These are phyloP conservation scores for Lolium rigidum DNA, from an alignment of 176 grass and related monocot genomes.

Conservation along the genomic window DNA sequence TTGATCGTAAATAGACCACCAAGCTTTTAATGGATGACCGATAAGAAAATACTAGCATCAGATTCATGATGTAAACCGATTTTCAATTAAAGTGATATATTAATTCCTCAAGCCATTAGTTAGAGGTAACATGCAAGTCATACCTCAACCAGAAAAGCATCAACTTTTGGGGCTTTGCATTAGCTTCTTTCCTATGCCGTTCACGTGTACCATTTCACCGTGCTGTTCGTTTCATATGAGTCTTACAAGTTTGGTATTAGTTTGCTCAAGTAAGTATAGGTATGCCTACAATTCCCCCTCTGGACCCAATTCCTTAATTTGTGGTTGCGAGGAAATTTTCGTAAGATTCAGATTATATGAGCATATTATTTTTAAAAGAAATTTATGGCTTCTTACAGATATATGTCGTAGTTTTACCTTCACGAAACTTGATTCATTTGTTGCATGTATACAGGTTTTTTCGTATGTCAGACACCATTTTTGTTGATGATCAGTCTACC, in stretches of 20 bases:
- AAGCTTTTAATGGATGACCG: neutral
- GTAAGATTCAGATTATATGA: constrained; percentile 11
- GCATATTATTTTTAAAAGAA: neutral
- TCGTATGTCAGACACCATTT: neutral
- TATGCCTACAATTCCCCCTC: neutral
- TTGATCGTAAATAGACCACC: neutral
- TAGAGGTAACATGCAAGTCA: neutral
- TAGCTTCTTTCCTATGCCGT: constrained; percentile 11
- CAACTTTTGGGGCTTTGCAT: constrained; percentile 10
- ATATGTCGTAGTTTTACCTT: neutral
- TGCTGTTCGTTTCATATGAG: neutral
- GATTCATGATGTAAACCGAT: neutral
- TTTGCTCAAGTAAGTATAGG: constrained; percentile 15
- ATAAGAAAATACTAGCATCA: neutral
- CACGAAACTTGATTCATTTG: neutral
- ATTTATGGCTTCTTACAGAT: neutral
- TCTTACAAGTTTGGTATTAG: neutral
- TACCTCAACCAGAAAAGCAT: neutral
- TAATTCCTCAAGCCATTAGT: constrained; percentile 5
- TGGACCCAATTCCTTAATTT: neutral
- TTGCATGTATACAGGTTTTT: constrained; percentile 22
- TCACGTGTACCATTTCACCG: neutral
- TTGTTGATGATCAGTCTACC: constrained; percentile 14
- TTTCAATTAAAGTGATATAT: neutral
- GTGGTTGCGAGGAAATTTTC: neutral